Evolutionary conservation across 75 land plant genomes (phyloP), one percentile per base, ranked within the genome.

Genomic region (Chamaecyparis obtusa): DNA sequence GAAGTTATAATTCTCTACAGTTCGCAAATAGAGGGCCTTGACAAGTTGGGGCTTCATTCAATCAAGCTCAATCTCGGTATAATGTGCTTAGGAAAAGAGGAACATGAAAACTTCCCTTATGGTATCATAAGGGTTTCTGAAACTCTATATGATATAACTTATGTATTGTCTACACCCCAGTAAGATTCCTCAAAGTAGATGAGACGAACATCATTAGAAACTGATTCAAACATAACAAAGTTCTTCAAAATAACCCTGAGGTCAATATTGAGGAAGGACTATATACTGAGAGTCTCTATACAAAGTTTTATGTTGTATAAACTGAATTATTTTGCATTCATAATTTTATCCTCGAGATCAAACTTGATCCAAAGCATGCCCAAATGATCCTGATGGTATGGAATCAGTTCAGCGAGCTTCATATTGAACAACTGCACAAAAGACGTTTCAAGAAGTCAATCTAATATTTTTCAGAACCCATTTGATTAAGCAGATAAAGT

Each of bases 371-470:
- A 21, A 21, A 78, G 11, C 46, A 78, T 41, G 44, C 80, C 43
- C 21, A 17, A 36, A 37, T 36, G 19, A 21, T 32, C 19, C 41
- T 16, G 41, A 36, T 19, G 1, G 41, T 19, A 5, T 21, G 43
- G 43, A 78, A 78, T 78, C 27, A 78, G 9, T 41, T 78, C n/a
- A 78, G 44, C 81, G 46, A 78, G 81, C 81, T 78, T 78, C 81
- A 78, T 78, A 78, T 39, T 78, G 81, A 78, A 78, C 81, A 78
- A 78, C 81, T 78, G 81, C 44, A 78, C 81, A 41, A 39, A 39
- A 78, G 24, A 78, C 81, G 39, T 0, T 78, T 41, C 19, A 77
- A 24, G 27, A 57, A 15, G 7, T 57, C 21, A 57, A 57, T 17
- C 7, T 57, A 19, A 57, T 21, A 24, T 19, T 17, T 39, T 21